Evolutionary conservation across 129 eudicot species (phyloP).

Genomic region (Escallonia rubra): DNA sequence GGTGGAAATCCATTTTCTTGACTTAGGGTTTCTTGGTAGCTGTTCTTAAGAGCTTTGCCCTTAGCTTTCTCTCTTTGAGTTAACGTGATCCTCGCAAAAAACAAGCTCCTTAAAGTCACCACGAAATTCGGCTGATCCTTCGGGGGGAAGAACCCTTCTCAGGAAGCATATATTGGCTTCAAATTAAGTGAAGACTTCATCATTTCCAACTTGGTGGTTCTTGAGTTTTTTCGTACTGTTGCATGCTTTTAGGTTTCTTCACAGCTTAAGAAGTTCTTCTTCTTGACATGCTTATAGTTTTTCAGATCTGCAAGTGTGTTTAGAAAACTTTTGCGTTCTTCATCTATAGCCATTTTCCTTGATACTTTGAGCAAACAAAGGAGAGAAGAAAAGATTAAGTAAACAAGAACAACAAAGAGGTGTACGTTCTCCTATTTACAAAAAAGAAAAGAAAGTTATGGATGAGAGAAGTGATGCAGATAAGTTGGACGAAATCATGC

Average conservation of each 20-base stretch:
- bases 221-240: background rate
- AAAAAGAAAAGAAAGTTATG: constrained; percentile 17
- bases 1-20: constrained; percentile 23
- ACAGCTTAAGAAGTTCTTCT: constrained; percentile 5
- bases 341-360: too few relatives aligned
- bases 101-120: constrained; percentile 65
- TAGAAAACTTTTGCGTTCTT: background rate
- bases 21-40: constrained; percentile 46
- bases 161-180: constrained; percentile 59
- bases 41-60: constrained; percentile 19
- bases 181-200: constrained; percentile 25
- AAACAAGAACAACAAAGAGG: too few relatives aligned
- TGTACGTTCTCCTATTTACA: too few relatives aligned
- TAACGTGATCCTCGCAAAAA: constrained; percentile 30
- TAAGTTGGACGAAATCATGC: constrained; percentile 68
- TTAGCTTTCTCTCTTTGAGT: constrained; percentile 21
- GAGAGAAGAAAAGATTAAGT: too few relatives aligned
- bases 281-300: background rate
- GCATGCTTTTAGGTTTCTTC: constrained; percentile 44
- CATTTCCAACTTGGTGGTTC: background rate
- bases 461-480: constrained; percentile 48
- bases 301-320: background rate
- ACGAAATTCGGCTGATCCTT: constrained; percentile 89
- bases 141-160: constrained; percentile 69
- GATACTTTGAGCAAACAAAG: too few relatives aligned